phyloP scores from a whole-genome alignment of 805 yeast species.

The Saccharomycopsis malanga region DNA sequence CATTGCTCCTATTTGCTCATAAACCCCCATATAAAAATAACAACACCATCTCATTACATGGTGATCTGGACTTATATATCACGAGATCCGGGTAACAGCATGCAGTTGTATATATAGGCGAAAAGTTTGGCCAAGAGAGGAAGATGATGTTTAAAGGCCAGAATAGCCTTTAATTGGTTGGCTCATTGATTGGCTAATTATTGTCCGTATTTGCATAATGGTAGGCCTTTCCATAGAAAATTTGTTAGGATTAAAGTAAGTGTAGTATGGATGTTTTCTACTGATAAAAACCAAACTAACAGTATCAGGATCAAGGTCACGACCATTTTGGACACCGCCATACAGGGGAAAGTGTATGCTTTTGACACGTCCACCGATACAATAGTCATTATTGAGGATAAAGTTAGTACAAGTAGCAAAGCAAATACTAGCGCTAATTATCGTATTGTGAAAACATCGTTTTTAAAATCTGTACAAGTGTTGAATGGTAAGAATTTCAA shows the following conservation, averaged over 20 bases:
- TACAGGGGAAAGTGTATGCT: constrained; percentile 59
- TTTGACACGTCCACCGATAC: constrained; percentile 37
- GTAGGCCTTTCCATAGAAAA: constrained; percentile 24
- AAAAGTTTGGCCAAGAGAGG: no score
- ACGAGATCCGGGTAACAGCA: no score
- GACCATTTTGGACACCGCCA: constrained; percentile 49
- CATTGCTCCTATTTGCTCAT: no score
- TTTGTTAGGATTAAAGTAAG: constrained; percentile 32
- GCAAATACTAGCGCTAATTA: neutral
- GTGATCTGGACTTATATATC: no score
- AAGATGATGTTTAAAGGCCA: no score
- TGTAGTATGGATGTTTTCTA: constrained; percentile 3
- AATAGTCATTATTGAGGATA: constrained; percentile 24
- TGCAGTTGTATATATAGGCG: no score
- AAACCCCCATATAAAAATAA: no score
- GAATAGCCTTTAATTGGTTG: no score
- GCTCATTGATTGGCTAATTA: no score
- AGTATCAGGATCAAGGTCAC: constrained; percentile 44
- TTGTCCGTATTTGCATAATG: no score
- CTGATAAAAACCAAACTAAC: neutral
- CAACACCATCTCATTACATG: no score
- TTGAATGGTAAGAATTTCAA: constrained; percentile 1
- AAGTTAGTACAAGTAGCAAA: neutral
- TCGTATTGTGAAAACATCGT: constrained; percentile 16
- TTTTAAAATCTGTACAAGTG: constrained; percentile 19